Evolutionary conservation across 1,284 basidiomycete species (phyloP), one percentile per base, ranked within the genome.

Genomic region (Hortiboletus rubellus): DNA sequence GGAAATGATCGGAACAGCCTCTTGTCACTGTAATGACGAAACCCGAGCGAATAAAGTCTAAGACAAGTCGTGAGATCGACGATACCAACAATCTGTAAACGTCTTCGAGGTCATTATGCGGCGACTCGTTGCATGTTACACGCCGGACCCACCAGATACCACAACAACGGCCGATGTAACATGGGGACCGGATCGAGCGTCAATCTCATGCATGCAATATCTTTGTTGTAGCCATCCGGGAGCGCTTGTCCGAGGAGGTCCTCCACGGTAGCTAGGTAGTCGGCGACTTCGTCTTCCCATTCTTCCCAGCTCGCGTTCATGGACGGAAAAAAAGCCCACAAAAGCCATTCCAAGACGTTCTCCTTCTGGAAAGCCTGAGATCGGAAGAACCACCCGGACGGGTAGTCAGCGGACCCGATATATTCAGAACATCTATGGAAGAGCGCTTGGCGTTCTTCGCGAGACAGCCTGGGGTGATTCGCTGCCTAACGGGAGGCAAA

Each of bases 311-410:
- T 31, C 3, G 66, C 67, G 2, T 71, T 63, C 36, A 68, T 66
- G 31, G 70, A 67, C 10, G 67, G 67, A 75, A 68, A 86, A 88
- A 88, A 62, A 0, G 83, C 82, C 85, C 85, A 87, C 7, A 84
- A 71, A n/a, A 87, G 66, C 85, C 86, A 87, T 50, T 87, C 82
- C 6, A 76, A 57, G 47, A 82, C 70, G 59, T 87, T 84, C 15
- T 81, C 74, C 30, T 76, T 77, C 49, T 73, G 74, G 55, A 83
- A 65, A 18, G 66, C 57, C 3, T 54, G 59, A 10, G 63, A 54
- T 2, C 72, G 74, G 22, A 77, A 69, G 66, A 87, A 86, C 85
- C 86, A 89, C 34, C 81, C 81, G 1, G 74, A 66, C 0, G 80
- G 76, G 60, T 79, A 77, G 27, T 72, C 63, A 24, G 66, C 57